Evolutionary conservation across 148 eudicot genomes (phyloP), one percentile per base, ranked within the genome.

Genomic region (Camellia granthamiana): DNA sequence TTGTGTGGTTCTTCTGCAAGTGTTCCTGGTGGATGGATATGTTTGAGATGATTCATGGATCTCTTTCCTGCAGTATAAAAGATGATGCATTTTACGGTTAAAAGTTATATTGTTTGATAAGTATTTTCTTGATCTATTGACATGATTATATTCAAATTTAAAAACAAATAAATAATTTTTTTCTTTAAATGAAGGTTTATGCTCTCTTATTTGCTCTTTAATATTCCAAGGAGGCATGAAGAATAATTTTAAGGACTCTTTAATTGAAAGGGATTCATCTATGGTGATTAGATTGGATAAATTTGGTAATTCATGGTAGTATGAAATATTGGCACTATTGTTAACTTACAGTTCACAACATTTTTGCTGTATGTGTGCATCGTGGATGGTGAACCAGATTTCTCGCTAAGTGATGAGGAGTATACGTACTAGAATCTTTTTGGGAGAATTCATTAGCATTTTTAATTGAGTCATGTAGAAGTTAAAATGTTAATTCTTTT

Each of bases 361-460:
- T 59, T 15, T 44, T 69, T 3, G 73, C 14, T n/a, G 46, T n/a
- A 7, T 68, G 47, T 44, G 55, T 46, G 47, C 5, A 3, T 46
- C 2, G 6, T 5, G 46, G 30, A 46, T 9, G 21, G 74, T 47
- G 54, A 47, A 49, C 74, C 38, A 47, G 52, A 46, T 69, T 16
- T 69, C 54, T 69, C 46, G 23, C 23, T 44, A 47, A 69, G 30
- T 6, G 8, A 18, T 46, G 30, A 23, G 30, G 21, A 13, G 73
- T 4, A 7, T 8, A 69, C 13, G 18, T 44, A 16, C 73, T 16
- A 18, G 74, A 70, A 70, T 46, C 11, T 47, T 11, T 47, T 1
- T 70, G 19, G 74, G 51, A 23, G 74, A 30, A 47, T 70, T 69
- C 56, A 10, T 70, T n/a, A 70, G 10, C 30, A 70, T n/a, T 47